Evolutionary conservation across 441 rosid species (phyloP).

Genomic region (Croton setiger): DNA sequence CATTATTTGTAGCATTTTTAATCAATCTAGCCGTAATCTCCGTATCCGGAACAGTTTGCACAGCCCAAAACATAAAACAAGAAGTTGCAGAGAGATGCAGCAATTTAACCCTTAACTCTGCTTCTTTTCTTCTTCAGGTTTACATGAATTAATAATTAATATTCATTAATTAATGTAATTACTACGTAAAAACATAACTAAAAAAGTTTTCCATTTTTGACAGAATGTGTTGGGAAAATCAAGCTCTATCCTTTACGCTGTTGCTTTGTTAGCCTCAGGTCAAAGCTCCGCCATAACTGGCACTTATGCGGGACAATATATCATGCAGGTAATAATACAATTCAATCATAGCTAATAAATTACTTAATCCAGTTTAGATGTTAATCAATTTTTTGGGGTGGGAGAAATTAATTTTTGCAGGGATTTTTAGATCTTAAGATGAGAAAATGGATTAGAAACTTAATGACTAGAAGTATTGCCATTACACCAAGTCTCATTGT

Average conservation of each 20-base stretch:
- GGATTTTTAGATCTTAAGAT: constrained; percentile 64
- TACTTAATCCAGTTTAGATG: no score
- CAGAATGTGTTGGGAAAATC: constrained; percentile 73
- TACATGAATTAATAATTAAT: no score
- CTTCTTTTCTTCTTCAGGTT: constrained; percentile 69
- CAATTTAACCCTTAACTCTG: constrained; percentile 52
- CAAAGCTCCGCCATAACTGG: constrained; percentile 72
- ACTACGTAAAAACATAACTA: not conserved
- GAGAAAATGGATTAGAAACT: constrained; percentile 61
- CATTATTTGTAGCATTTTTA: constrained; percentile 53
- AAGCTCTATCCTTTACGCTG: constrained; percentile 51
- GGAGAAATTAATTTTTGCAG: constrained; percentile 21
- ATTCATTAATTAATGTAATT: not conserved
- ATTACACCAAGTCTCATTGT: constrained; percentile 57
- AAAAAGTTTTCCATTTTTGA: not conserved
- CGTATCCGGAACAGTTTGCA: constrained; percentile 53
- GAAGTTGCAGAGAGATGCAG: constrained; percentile 31
- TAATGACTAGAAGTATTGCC: constrained; percentile 61
- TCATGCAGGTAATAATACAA: constrained; percentile 51
- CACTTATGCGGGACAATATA: constrained; percentile 70
- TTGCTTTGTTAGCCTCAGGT: constrained; percentile 70
- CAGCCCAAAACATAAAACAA: constrained; percentile 24
- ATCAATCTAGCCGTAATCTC: constrained; percentile 56
- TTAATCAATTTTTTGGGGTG: not conserved
- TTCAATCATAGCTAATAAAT: not conserved